Conservation (phyloP, 129 eudicot species). For the Saposhnikovia divaricata region DNA sequence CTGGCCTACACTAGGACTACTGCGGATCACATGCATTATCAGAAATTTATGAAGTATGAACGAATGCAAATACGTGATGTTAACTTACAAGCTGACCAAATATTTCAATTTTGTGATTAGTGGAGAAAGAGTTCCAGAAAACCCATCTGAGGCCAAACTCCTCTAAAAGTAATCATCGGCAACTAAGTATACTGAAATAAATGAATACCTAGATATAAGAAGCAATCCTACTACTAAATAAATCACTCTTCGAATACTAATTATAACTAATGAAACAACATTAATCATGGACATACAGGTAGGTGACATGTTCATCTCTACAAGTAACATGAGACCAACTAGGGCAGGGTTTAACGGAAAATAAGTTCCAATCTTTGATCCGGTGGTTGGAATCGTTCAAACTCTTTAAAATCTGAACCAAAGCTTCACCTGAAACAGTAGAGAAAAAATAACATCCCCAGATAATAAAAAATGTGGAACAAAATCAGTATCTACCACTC, state of each 20-base stretch:
- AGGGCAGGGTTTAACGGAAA: conserved; percentile 70
- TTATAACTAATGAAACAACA: background rate
- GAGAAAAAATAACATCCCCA: conserved; percentile 4
- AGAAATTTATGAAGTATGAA: background rate
- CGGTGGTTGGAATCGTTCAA: conserved; percentile 55
- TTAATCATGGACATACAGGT: conserved; percentile 44
- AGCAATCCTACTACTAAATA: background rate
- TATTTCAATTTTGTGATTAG: conserved; percentile 55
- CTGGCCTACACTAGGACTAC: no score
- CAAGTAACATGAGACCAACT: conserved; percentile 94
- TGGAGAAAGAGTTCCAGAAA: conserved; percentile 70
- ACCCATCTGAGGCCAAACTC: conserved; percentile 72
- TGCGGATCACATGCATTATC: background rate
- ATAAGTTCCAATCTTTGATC: conserved; percentile 51
- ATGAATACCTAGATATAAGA: background rate
- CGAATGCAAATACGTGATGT: background rate
- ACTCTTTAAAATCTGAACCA: conserved; percentile 37
- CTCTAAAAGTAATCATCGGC: conserved; percentile 27
- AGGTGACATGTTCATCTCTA: conserved; percentile 53
- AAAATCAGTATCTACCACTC: background rate
- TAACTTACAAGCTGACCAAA: conserved; percentile 68
- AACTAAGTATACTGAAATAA: background rate
- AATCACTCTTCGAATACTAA: background rate
- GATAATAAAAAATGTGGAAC: background rate
- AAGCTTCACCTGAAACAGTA: conserved; percentile 52